Evolutionary conservation across 2,329 filamentous ascomycete genomes (phyloP).

Genomic region (Calonectria pseudoturangicola): DNA sequence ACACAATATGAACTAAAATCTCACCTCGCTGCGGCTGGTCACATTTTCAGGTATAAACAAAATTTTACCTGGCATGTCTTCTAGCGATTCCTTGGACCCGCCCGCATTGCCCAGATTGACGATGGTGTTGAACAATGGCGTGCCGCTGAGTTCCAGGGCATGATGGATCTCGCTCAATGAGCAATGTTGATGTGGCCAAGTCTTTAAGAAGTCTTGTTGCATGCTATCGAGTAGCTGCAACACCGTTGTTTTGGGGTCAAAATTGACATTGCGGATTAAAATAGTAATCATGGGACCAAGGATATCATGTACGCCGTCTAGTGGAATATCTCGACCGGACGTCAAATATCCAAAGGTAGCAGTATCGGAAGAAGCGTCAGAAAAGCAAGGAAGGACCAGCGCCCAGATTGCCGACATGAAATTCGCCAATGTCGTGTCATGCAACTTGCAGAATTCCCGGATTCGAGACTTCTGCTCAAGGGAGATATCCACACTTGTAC

Average conservation of each 20-base stretch:
- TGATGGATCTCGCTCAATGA: neutral
- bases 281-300: conserved; percentile 1
- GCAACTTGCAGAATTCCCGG: neutral
- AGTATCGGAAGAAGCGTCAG: conserved; percentile 1
- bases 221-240: neutral
- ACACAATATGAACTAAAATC: neutral
- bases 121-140: conserved; percentile 4
- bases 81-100: neutral
- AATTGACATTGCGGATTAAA: neutral
- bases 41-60: neutral
- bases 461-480: neutral
- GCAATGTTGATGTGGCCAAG: neutral
- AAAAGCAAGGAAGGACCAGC: neutral
- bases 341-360: conserved; percentile 7
- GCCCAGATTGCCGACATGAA: conserved; percentile 15
- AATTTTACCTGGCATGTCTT: neutral
- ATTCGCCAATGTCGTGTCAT: neutral
- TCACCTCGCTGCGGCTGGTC: neutral
- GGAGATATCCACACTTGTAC: neutral
- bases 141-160: conserved; percentile 11
- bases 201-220: neutral
- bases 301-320: neutral
- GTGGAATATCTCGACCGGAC: neutral
- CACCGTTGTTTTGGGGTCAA: neutral
- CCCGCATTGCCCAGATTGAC: conserved; percentile 8